These are phyloP conservation scores for Cenchrus americanus DNA, from an alignment of 176 grass and related monocot genomes.

Conservation along the genomic window DNA sequence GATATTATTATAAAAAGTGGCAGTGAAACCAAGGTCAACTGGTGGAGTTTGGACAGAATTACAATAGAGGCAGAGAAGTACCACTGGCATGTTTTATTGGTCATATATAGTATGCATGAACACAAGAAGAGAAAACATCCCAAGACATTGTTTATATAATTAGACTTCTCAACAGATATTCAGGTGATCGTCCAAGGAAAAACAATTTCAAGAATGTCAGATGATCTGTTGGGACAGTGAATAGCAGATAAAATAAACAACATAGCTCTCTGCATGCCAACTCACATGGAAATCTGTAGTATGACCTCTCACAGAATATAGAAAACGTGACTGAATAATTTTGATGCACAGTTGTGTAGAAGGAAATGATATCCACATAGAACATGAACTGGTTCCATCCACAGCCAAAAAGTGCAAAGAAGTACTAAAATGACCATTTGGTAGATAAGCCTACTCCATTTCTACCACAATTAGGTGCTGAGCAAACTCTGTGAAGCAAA, in stretches of 20 bases:
- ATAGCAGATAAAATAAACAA: neutral
- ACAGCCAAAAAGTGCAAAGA: neutral
- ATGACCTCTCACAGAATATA: neutral
- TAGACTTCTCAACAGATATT: slow-evolving; percentile 13
- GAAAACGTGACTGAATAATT: neutral
- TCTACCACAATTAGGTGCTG: neutral
- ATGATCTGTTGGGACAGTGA: neutral
- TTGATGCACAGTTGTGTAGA: neutral
- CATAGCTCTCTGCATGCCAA: neutral
- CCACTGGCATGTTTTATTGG: neutral
- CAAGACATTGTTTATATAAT: slow-evolving; percentile 8
- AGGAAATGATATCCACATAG: neutral
- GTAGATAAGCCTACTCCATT: neutral
- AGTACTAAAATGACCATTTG: neutral
- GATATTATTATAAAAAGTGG: neutral
- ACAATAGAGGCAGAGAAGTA: neutral
- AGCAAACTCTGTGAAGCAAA: neutral
- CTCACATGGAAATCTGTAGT: neutral
- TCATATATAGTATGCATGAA: neutral
- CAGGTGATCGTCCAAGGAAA: neutral
- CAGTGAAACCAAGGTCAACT: neutral
- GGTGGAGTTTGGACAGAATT: too few relatives aligned
- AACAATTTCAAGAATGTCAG: neutral
- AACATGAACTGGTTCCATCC: neutral
- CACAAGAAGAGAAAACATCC: neutral